Conservation (phyloP, 78 protist genomes). For the Creolimax fragrantissima region DNA sequence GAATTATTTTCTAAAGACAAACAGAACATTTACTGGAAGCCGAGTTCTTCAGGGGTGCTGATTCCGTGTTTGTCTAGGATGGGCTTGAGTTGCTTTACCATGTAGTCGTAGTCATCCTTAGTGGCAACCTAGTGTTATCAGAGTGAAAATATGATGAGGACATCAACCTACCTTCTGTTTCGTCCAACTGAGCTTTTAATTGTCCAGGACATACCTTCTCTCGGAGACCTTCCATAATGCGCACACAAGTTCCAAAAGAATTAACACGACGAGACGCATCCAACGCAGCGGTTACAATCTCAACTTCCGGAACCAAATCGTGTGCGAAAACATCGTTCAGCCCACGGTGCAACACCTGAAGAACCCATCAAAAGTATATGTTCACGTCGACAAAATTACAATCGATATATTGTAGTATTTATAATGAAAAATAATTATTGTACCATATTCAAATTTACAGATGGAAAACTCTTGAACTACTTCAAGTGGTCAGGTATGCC, state of each 20-base stretch:
- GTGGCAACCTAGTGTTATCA: background rate
- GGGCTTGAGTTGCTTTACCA: background rate
- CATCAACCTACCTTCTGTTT: too few relatives aligned
- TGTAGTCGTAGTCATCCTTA: slow-evolving; percentile 8
- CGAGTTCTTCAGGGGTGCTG: slow-evolving; percentile 24
- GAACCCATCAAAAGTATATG: background rate
- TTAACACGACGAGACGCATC: slow-evolving; percentile 34
- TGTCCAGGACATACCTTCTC: slow-evolving; percentile 19
- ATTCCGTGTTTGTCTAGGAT: slow-evolving; percentile 24
- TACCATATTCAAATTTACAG: too few relatives aligned
- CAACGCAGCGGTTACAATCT: slow-evolving; percentile 1
- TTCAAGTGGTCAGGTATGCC: too few relatives aligned
- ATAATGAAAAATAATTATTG: too few relatives aligned
- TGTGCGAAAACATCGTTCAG: slow-evolving; percentile 35
- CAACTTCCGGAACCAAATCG: slow-evolving; percentile 30
- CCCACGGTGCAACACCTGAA: slow-evolving; percentile 15
- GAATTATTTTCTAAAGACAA: too few relatives aligned
- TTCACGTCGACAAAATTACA: background rate
- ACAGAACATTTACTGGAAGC: background rate
- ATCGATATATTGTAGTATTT: too few relatives aligned
- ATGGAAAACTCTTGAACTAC: too few relatives aligned
- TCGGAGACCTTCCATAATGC: slow-evolving; percentile 15
- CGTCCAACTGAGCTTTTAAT: background rate
- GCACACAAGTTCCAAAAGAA: slow-evolving; percentile 18
- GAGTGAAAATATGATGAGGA: background rate